These are phyloP conservation scores for Sphagnum magellanicum DNA, from an alignment of 228 moss, liverwort and hornwort species.

Conservation along the genomic window DNA sequence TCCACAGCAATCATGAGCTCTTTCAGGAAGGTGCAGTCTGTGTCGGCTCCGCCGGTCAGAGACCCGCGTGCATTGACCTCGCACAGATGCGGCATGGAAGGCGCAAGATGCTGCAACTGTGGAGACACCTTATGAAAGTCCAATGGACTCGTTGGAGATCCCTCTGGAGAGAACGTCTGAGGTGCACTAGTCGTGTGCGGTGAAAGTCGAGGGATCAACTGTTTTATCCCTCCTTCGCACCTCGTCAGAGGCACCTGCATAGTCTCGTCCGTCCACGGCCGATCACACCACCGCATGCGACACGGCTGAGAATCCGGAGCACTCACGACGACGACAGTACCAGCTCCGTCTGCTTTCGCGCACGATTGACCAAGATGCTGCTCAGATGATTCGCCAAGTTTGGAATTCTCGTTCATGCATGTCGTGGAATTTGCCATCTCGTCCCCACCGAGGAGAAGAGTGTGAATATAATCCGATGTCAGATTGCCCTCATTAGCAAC, in stretches of 20 bases:
- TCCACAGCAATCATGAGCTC: conserved; percentile 16
- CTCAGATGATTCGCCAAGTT: neutral
- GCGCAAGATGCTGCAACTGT: conserved; percentile 42
- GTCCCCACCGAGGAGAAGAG: conserved; percentile 36
- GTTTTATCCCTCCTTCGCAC: neutral
- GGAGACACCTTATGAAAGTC: conserved; percentile 46
- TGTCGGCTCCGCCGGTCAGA: neutral
- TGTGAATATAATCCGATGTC: conserved; percentile 34
- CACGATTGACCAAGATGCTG: neutral
- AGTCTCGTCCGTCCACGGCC: conserved; percentile 21
- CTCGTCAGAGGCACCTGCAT: neutral
- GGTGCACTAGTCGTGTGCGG: neutral
- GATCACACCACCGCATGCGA: conserved; percentile 80
- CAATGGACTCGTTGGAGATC: conserved; percentile 20
- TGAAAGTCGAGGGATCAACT: neutral
- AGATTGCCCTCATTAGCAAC: conserved; percentile 30
- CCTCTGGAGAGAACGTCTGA: conserved; percentile 5
- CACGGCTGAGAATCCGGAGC: conserved; percentile 18
- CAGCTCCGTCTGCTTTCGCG: conserved; percentile 9
- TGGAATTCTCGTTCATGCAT: neutral
- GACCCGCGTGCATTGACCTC: conserved; percentile 1
- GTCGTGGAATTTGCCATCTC: conserved; percentile 16
- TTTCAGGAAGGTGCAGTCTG: conserved; percentile 25
- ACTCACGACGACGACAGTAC: conserved; percentile 24
- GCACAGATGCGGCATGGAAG: conserved; percentile 8